Base-by-base conservation (phyloP, 805 yeast species). In the Ogataea methylovora region DNA sequence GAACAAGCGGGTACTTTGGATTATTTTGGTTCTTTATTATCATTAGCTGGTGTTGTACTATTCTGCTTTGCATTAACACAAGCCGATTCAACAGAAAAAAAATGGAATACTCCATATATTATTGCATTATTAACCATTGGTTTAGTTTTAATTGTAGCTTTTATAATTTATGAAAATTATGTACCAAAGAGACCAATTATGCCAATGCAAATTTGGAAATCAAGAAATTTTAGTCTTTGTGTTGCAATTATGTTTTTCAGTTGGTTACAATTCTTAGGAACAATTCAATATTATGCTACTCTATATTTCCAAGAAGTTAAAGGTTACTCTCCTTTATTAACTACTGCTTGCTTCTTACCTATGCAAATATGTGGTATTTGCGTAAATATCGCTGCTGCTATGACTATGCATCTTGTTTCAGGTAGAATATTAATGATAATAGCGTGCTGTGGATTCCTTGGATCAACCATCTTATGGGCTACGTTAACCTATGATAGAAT, bases 91-190 rank as follows among this genome's bases (percentile, higher is more conserved):
- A 57, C 68, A 1, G 36, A 51, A 15, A 35, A 49, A 8, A 55
- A 61, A 5, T 66, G 71, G 71, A 44, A 49, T n/a, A 61, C 70
- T 5, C 60, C 65, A 3, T 65, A 65, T 40, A 65, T 66, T 35
- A 46, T 63, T 35, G 59, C 61, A 4, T 46, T 56, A 3, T 29
- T 66, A 22, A 43, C 64, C n/a, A 46, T 63, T 6, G 65, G 68
- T 0, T 40, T 54, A 5, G 28, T 52, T 1, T 30, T 61, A 13
- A 34, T 65, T 11, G 44, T 44, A 5, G 48, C 33, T 0, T 53
- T 61, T 27, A 40, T 54, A 9, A 23, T 62, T 11, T 62, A 56
- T 37, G 70, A 67, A 43, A 41, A 39, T 9, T 58, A 60, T 31
- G 42, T 60, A 5, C 62, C 65, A 4, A 20, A 31, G 17, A 45